These are phyloP conservation scores for Knufia fluminis DNA, from an alignment of 2,329 filamentous ascomycete species.

Conservation along the genomic window DNA sequence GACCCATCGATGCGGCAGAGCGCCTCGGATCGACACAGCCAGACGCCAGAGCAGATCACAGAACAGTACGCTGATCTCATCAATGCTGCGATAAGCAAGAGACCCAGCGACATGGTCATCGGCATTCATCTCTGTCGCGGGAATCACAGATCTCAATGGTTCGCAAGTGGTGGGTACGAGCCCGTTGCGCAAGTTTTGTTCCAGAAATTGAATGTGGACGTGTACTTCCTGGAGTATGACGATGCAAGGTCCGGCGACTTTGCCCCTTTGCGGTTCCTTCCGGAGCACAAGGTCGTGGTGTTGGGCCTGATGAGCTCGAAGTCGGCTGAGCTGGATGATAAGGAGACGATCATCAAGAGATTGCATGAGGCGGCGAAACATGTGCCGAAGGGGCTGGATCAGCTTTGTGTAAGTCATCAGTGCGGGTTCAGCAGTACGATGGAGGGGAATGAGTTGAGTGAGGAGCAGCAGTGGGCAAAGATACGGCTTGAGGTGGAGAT, in stretches of 20 bases:
- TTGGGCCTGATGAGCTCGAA: constrained; percentile 48
- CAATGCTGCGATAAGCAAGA: constrained; percentile 45
- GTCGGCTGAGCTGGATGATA: constrained; percentile 48
- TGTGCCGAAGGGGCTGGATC: constrained; percentile 45
- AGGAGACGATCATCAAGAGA: constrained; percentile 33
- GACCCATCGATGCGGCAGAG: constrained; percentile 47
- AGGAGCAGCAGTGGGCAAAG: constrained; percentile 52
- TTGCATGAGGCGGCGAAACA: constrained; percentile 39
- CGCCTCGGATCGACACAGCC: constrained; percentile 43
- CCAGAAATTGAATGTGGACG: constrained; percentile 48
- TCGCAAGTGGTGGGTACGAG: constrained; percentile 50
- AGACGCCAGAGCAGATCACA: constrained; percentile 40
- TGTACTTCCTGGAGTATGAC: constrained; percentile 53
- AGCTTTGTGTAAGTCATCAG: constrained; percentile 49
- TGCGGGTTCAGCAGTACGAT: constrained; percentile 50
- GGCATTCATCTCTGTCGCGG: constrained; percentile 50
- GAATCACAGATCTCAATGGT: constrained; percentile 50
- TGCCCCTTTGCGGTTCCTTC: constrained; percentile 45
- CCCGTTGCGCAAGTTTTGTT: constrained; percentile 50
- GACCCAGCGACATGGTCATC: constrained; percentile 46
- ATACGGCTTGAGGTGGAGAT: constrained; percentile 47
- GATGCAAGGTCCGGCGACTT: constrained; percentile 49
- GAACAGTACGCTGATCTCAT: constrained; percentile 47
- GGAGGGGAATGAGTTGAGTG: constrained; percentile 46
- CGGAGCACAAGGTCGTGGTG: constrained; percentile 47